These are phyloP conservation scores for Sordariomycetes sp. DNA, from an alignment of 2,329 filamentous ascomycete genomes.

Conservation along the genomic window DNA sequence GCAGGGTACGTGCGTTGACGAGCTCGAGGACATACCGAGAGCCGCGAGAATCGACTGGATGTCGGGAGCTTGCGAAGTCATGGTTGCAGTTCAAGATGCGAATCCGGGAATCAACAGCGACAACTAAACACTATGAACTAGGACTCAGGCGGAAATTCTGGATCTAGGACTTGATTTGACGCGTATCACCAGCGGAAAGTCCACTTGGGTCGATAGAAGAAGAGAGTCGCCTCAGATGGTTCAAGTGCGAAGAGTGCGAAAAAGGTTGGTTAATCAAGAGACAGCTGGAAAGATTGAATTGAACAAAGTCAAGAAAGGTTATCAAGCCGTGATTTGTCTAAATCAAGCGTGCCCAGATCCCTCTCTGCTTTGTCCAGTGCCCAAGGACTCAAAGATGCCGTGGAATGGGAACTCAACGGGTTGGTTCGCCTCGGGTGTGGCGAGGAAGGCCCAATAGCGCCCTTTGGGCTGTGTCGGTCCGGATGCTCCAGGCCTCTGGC, in stretches of 20 bases:
- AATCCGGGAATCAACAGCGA: background rate
- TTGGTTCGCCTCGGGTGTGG: background rate
- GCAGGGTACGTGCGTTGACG: background rate
- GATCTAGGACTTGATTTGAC: background rate
- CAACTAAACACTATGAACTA: background rate
- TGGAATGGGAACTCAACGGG: background rate
- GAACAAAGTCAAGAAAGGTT: background rate
- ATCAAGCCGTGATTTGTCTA: background rate
- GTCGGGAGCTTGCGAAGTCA: conserved; percentile 27
- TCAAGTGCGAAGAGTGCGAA: background rate
- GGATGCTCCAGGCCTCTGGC: background rate
- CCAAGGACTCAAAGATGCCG: background rate
- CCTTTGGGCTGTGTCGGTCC: background rate
- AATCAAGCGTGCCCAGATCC: background rate
- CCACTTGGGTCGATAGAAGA: background rate
- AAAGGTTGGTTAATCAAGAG: background rate
- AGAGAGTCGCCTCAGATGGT: background rate
- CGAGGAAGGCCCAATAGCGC: background rate
- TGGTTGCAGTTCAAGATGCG: conserved; percentile 7
- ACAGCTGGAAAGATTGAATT: background rate
- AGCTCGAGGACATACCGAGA: conserved; percentile 28
- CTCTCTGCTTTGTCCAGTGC: background rate
- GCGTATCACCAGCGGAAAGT: background rate
- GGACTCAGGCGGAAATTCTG: background rate
- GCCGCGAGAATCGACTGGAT: conserved; percentile 38